Percentiles rank a stretch among this genome's conserved stretches.
These are phyloP conservation scores for Peronospora farinosa DNA, from an alignment of 352 stramenopile genomes.

Conservation along the genomic window DNA sequence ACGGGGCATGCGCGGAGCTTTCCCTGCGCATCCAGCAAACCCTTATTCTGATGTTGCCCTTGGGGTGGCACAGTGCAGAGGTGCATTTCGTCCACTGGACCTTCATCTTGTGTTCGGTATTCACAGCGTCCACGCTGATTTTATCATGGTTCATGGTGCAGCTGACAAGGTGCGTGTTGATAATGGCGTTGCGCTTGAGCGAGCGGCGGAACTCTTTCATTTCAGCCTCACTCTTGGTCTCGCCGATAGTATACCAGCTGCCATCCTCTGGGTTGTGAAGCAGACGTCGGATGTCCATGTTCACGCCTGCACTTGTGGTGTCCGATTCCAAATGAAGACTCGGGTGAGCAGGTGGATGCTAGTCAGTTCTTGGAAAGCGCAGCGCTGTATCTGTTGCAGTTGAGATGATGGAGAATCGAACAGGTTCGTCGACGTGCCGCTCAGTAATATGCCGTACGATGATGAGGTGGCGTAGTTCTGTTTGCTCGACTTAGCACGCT, in stretches of 20 bases:
- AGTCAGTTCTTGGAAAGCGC: conserved; percentile 30
- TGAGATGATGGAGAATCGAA: conserved; percentile 15
- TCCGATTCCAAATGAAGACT: conserved; percentile 24
- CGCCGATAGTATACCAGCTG: conserved; percentile 71
- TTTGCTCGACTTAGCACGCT: conserved; percentile 8
- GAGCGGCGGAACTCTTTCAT: conserved; percentile 72
- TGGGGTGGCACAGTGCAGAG: conserved; percentile 71
- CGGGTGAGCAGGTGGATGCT: conserved; percentile 17
- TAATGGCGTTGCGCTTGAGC: conserved; percentile 79
- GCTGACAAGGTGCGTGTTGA: conserved; percentile 78
- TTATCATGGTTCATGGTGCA: conserved; percentile 78
- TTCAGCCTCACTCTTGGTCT: conserved; percentile 61
- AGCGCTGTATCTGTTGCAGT: conserved; percentile 19
- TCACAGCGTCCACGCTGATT: conserved; percentile 28
- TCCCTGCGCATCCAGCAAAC: conserved; percentile 15
- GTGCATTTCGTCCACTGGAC: conserved; percentile 82
- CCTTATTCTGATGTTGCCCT: conserved; percentile 30
- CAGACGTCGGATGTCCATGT: conserved; percentile 69
- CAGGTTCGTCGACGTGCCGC: conserved; percentile 18
- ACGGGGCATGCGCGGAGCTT: conserved; percentile 51
- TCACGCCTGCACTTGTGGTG: conserved; percentile 2
- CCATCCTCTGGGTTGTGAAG: conserved; percentile 75
- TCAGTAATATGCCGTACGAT: conserved; percentile 7
- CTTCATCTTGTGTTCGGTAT: conserved; percentile 77
- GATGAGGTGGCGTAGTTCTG: conserved; percentile 15